phyloP scores from a whole-genome alignment of 805 yeast species.

The Wickerhamiella spandovensis region DNA sequence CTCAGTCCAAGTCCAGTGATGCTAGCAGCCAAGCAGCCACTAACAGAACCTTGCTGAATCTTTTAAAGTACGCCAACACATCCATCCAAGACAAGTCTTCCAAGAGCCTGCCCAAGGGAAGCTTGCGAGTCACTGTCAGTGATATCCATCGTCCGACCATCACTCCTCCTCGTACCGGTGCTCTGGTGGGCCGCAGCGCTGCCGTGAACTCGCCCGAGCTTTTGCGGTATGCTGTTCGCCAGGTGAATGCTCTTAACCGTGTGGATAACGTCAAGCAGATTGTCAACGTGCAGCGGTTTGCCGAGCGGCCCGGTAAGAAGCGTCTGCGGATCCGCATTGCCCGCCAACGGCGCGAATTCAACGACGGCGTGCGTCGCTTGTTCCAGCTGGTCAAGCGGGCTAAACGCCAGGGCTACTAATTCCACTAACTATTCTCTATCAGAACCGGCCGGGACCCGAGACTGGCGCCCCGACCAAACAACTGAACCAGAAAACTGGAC shows the following conservation, averaged over 20 bases:
- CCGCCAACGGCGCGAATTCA: slow-evolving; percentile 22
- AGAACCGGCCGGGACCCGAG: not conserved
- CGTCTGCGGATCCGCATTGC: slow-evolving; percentile 20
- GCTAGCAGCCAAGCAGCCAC: not conserved
- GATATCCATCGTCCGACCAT: not conserved
- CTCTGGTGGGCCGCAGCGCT: slow-evolving; percentile 23
- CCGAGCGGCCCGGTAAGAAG: slow-evolving; percentile 26
- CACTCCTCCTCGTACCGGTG: slow-evolving; percentile 23
- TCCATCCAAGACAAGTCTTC: not conserved
- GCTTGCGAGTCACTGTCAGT: not conserved
- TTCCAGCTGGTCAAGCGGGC: slow-evolving; percentile 25
- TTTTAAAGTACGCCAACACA: not conserved
- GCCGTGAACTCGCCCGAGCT: slow-evolving; percentile 16
- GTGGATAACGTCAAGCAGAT: slow-evolving; percentile 20
- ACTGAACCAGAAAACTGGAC: no score
- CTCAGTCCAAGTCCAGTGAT: no score
- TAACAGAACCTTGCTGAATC: not conserved
- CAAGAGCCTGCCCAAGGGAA: not conserved
- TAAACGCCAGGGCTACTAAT: slow-evolving; percentile 1
- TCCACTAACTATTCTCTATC: not conserved
- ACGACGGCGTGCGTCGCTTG: slow-evolving; percentile 23
- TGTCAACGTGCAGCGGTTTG: slow-evolving; percentile 19
- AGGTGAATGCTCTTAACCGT: slow-evolving; percentile 18
- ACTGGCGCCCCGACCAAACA: no score
- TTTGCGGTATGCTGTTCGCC: slow-evolving; percentile 17